These are phyloP conservation scores for Rhodotorula sp. DNA, from an alignment of 1,284 basidiomycete genomes.

Conservation along the genomic window DNA sequence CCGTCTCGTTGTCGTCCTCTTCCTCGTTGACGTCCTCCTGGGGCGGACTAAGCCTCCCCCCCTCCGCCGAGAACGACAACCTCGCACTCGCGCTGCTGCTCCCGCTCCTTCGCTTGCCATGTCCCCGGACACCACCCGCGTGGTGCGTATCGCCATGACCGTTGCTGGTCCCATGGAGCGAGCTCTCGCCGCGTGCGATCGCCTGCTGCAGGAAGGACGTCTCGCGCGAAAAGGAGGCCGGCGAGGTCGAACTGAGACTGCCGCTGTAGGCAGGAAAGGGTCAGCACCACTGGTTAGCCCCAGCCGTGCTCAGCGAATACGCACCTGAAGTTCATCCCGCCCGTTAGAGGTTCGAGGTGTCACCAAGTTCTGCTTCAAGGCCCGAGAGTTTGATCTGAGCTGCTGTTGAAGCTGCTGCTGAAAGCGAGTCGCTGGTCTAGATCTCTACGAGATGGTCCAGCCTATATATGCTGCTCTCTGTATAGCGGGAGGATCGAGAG, in stretches of 20 bases:
- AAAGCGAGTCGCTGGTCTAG: too few species aligned
- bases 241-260: constrained; percentile 26
- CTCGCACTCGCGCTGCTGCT: neutral
- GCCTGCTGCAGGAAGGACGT: constrained; percentile 37
- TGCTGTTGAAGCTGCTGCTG: neutral
- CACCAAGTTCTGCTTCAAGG: neutral
- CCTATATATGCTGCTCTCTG: too few species aligned
- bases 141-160: neutral
- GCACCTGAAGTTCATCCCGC: neutral
- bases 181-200: constrained; percentile 10
- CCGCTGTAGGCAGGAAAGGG: constrained; percentile 42
- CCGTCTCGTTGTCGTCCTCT: constrained; percentile 6
- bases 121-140: neutral
- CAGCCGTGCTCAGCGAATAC: neutral
- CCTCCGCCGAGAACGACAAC: constrained; percentile 23
- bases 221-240: constrained; percentile 33
- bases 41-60: constrained; percentile 29
- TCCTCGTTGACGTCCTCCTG: constrained; percentile 24
- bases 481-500: too few species aligned
- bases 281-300: neutral
- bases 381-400: neutral
- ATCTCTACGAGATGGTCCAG: too few species aligned
- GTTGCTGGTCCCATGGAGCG: constrained; percentile 5
- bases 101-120: neutral
- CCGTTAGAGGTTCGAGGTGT: neutral